Conservation (phyloP, 2,329 filamentous ascomycete species). For the Talaromyces atroroseus region DNA sequence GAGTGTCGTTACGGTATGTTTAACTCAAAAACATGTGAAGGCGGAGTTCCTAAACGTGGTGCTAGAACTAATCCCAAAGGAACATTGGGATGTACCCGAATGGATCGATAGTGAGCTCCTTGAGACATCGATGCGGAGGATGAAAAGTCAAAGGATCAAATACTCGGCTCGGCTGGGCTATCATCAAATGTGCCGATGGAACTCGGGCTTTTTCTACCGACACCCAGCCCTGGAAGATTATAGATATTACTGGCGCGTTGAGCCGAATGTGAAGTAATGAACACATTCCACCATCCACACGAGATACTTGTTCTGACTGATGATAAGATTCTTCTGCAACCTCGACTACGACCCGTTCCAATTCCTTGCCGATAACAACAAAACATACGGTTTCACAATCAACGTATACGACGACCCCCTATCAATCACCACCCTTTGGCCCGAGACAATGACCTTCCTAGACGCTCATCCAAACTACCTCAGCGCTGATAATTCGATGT, state of each 20-base stretch:
- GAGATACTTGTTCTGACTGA: not conserved
- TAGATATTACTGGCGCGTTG: constrained; percentile 97
- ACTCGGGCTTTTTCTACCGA: constrained; percentile 95
- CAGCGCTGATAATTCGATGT: constrained; percentile 75
- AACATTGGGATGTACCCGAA: constrained; percentile 85
- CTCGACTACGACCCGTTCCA: constrained; percentile 97
- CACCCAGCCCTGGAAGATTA: constrained; percentile 77
- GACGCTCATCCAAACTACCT: constrained; percentile 76
- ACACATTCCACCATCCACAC: not conserved
- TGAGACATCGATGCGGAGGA: constrained; percentile 72
- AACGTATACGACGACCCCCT: constrained; percentile 89
- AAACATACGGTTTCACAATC: constrained; percentile 98
- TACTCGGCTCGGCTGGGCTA: constrained; percentile 86
- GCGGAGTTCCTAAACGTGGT: not conserved
- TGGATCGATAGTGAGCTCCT: constrained; percentile 92
- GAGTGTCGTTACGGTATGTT: constrained; percentile 72
- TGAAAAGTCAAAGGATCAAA: constrained; percentile 80
- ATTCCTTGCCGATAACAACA: constrained; percentile 97
- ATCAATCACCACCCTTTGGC: constrained; percentile 84
- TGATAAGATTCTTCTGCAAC: constrained; percentile 71
- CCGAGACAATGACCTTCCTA: constrained; percentile 85
- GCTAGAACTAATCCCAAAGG: constrained; percentile 76
- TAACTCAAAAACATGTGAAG: no score
- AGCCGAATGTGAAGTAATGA: constrained; percentile 85
- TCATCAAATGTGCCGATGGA: constrained; percentile 99